Evolutionary conservation across 306 rosid genomes (phyloP), one percentile per base, ranked within the genome.

Genomic region (Lathyrus sativus): DNA sequence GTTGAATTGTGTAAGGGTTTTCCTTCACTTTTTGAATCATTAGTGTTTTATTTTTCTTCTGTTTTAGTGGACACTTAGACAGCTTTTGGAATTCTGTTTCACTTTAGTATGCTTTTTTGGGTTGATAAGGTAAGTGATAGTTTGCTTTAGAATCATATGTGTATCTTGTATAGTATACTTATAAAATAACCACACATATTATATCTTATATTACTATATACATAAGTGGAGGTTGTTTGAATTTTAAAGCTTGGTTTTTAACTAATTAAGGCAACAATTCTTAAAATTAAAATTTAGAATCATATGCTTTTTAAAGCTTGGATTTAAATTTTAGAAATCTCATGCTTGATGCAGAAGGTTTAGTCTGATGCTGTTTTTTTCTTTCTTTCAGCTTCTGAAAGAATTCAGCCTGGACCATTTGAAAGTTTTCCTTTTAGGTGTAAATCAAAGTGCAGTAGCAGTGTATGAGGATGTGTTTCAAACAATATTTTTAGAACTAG

Each of bases 1-100:
- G 83, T 7, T 83, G 75, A 70, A 80, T 85, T 85, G 85, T 64
- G 78, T 31, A 11, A 60, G 86, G 83, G 83, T 81, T 81, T 76
- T 79, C 68, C 77, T 79, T 68, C 57, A 0, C 76, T 68, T 83
- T 83, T 55, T 56, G 62, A 68, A 70, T 77, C 64, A 41, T 65
- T 49, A 11, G 24, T 70, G 48, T 72, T 78, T 33, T 42, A 15
- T 67, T 5, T 50, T 33, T 59, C 24, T 70, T 70, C 48, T 29
- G 6, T 62, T 63, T 70, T 38, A 4, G 7, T 44, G 8, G 28
- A 54, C 48, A 61, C 51, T 65, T 51, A 35, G 7, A 24, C 6
- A 3, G 68, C 84, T 84, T 77, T 85, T 77, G 79, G 76, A 78
- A 54, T 80, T 55, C 72, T 83, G 80, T 9, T 65, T 56, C 22